Conservation (phyloP, 495 filamentous ascomycete genomes). For the Wilcoxina mikolae region DNA sequence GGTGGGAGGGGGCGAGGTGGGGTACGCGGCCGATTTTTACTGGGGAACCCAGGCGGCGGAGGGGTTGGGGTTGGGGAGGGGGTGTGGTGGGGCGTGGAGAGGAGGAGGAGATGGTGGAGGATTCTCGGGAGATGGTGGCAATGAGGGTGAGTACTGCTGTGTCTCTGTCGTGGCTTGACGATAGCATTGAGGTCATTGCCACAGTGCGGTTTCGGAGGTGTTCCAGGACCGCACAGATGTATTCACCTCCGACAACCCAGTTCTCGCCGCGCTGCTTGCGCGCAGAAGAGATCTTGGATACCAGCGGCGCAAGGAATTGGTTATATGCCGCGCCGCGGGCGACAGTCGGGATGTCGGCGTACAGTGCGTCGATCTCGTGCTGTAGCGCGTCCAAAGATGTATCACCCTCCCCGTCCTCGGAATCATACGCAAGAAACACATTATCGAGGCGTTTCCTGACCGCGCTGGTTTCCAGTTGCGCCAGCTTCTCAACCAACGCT, state of each 20-base stretch:
- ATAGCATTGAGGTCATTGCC: constrained; percentile 12
- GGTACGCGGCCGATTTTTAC: constrained; percentile 16
- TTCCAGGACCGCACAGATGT: constrained; percentile 17
- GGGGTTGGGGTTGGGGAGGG: constrained; percentile 11
- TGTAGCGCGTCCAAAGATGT: constrained; percentile 13
- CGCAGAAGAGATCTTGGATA: constrained; percentile 12
- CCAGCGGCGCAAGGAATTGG: constrained; percentile 20
- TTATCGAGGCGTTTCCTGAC: constrained; percentile 20
- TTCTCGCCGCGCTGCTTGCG: constrained; percentile 10
- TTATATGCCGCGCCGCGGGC: constrained; percentile 21
- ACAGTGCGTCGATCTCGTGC: constrained; percentile 22
- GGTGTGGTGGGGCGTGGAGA: constrained; percentile 10
- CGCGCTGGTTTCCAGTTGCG: constrained; percentile 16
- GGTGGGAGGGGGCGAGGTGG: constrained; percentile 17
- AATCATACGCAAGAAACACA: constrained; percentile 12
- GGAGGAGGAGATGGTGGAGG: constrained; percentile 9
- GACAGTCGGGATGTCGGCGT: constrained; percentile 25
- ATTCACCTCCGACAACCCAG: constrained; percentile 17
- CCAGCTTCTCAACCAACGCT: constrained; percentile 19
- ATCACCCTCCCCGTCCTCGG: background rate
- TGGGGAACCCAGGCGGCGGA: background rate
- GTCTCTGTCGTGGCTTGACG: constrained; percentile 15
- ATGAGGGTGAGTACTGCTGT: constrained; percentile 18
- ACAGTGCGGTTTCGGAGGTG: constrained; percentile 18
- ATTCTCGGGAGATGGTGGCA: constrained; percentile 21